Percentiles rank a stretch among this genome's conserved stretches.
Evolutionary conservation across 805 yeast genomes (phyloP).

Genomic region (Wickerhamomyces kurtzmanii): DNA sequence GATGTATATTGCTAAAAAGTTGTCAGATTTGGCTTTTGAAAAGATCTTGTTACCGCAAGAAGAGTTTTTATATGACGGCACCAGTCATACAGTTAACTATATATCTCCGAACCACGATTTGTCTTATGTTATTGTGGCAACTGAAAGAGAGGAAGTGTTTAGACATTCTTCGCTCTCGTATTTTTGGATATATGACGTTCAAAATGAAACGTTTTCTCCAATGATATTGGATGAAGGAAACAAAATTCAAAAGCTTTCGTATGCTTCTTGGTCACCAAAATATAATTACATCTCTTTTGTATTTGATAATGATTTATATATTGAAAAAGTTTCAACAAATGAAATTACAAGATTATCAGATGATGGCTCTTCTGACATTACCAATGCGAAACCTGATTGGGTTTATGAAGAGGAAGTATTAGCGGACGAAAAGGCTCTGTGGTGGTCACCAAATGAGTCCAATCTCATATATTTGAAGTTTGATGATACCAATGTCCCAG

Average conservation of each 20-base stretch:
- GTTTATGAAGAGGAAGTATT: constrained; percentile 77
- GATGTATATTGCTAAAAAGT: constrained; percentile 19
- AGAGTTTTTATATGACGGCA: constrained; percentile 31
- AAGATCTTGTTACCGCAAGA: constrained; percentile 16
- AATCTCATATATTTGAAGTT: constrained; percentile 43
- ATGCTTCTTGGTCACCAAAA: constrained; percentile 53
- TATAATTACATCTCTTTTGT: constrained; percentile 49
- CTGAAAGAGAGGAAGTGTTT: constrained; percentile 44
- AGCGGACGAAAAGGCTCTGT: constrained; percentile 44
- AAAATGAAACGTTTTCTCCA: constrained; percentile 21
- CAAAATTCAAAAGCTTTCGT: constrained; percentile 24
- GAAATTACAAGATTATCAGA: constrained; percentile 14
- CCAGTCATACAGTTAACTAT: constrained; percentile 26
- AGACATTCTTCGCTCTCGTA: constrained; percentile 58
- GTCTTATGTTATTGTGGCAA: constrained; percentile 41
- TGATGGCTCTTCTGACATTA: constrained; percentile 42
- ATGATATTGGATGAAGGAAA: constrained; percentile 15
- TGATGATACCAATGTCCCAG: constrained; percentile 51
- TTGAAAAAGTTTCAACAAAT: constrained; percentile 25
- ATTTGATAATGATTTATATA: constrained; percentile 41
- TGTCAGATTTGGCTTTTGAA: constrained; percentile 15
- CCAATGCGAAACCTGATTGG: constrained; percentile 76
- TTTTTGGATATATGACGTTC: constrained; percentile 54
- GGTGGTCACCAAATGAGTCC: constrained; percentile 67
- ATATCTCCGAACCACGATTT: constrained; percentile 34